A percentile compares a stretch with the other conserved stretches of the same genome.
These are phyloP conservation scores for Diplocarpon rosae DNA, from an alignment of 2,329 filamentous ascomycete species.

Conservation along the genomic window DNA sequence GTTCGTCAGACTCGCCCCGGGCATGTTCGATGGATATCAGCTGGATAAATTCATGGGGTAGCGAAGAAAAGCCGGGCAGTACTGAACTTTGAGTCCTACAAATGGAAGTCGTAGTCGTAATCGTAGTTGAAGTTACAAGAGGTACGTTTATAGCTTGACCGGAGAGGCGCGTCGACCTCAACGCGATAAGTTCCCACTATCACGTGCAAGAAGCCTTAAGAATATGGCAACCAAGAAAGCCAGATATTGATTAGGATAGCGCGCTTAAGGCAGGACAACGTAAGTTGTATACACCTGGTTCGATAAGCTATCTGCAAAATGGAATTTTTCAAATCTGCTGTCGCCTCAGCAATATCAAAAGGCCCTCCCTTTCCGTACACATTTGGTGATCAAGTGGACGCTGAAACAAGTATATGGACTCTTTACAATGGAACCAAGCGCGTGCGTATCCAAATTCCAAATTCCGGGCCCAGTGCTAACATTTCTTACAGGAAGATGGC, in stretches of 20 bases:
- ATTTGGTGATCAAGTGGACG: slow-evolving; percentile 85
- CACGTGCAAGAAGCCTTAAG: not conserved
- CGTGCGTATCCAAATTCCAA: slow-evolving; percentile 34
- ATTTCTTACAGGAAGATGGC: slow-evolving; percentile 62
- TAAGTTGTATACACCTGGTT: too few relatives aligned
- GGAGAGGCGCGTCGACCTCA: not conserved
- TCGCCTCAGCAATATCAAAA: slow-evolving; percentile 92
- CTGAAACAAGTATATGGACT: slow-evolving; percentile 93
- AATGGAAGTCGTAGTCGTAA: too few relatives aligned
- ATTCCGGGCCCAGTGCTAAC: slow-evolving; percentile 9
- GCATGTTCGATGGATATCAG: too few relatives aligned
- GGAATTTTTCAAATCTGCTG: slow-evolving; percentile 97
- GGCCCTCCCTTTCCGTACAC: slow-evolving; percentile 86
- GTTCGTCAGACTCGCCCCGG: too few relatives aligned
- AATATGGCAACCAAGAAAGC: not conserved
- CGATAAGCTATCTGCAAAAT: slow-evolving; percentile 36
- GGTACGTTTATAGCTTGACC: too few relatives aligned
- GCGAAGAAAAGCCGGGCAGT: not conserved
- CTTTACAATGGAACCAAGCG: slow-evolving; percentile 87
- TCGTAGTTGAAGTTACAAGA: too few relatives aligned
- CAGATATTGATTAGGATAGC: not conserved
- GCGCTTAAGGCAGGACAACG: too few relatives aligned
- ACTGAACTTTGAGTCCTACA: too few relatives aligned
- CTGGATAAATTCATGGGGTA: too few relatives aligned
- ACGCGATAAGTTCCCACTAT: not conserved